Evolutionary conservation across 345 rosid genomes (phyloP).

Genomic region (Heritiera fomes): DNA sequence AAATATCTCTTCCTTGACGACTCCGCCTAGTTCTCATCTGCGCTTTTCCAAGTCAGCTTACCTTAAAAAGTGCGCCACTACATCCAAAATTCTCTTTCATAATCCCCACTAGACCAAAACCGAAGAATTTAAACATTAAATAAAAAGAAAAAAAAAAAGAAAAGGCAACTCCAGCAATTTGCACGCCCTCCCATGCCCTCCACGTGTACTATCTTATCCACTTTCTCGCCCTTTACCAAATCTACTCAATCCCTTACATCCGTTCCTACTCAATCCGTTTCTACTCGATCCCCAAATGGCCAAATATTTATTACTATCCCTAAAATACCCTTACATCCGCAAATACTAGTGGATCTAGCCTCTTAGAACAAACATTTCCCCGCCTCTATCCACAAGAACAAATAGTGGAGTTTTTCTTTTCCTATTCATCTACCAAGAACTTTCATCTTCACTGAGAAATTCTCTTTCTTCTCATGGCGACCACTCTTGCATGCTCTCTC

Average conservation of each 20-base stretch:
- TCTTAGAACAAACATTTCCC: neutral
- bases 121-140: no score
- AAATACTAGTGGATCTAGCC: neutral
- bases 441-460: neutral
- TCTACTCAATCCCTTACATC: neutral
- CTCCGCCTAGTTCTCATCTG: neutral
- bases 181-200: neutral
- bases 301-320: neutral
- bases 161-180: neutral
- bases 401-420: neutral
- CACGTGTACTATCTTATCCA: conserved; percentile 13
- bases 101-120: neutral
- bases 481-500: conserved; percentile 42
- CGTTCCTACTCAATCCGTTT: neutral
- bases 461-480: conserved; percentile 42
- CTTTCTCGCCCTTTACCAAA: neutral
- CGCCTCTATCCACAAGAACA: neutral
- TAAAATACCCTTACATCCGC: neutral
- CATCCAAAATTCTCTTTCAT: neutral
- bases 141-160: no score
- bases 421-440: neutral
- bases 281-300: neutral
- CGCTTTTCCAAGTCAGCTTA: neutral
- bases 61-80: neutral
- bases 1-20: neutral